These are phyloP conservation scores for Magnaporthiopsis incrustans DNA, from an alignment of 2,329 filamentous ascomycete genomes.

Conservation along the genomic window DNA sequence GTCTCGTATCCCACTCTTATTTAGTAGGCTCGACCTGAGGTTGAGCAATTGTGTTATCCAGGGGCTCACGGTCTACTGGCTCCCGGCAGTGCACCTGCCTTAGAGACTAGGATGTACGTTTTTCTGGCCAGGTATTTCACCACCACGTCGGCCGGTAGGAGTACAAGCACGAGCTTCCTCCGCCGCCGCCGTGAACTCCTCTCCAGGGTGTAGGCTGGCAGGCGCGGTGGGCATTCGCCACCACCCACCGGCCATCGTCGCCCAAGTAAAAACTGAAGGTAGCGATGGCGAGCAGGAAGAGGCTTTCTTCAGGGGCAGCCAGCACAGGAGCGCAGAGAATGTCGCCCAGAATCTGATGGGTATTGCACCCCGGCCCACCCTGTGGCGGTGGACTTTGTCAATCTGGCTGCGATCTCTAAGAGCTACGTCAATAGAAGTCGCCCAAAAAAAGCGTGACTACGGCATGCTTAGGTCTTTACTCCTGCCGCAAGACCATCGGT, in stretches of 20 bases:
- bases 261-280: background rate
- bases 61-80: no score
- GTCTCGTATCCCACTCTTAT: no score
- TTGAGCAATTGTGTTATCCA: no score
- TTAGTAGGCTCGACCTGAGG: no score
- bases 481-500: background rate
- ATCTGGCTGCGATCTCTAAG: background rate
- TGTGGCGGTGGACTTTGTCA: background rate
- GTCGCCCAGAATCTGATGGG: background rate
- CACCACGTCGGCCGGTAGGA: no score
- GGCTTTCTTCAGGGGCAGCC: no score
- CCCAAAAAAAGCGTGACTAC: no score
- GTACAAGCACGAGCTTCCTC: background rate
- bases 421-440: background rate
- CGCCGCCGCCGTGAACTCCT: background rate
- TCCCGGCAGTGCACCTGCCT: no score
- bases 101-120: no score
- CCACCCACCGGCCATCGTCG: background rate
- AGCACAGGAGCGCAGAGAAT: background rate
- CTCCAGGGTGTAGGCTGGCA: background rate
- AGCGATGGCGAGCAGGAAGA: no score
- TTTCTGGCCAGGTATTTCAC: no score
- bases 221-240: background rate
- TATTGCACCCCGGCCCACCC: background rate
- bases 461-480: no score